These are phyloP conservation scores for Parathielavia hyrcaniae DNA, from an alignment of 495 filamentous ascomycete genomes.

Conservation along the genomic window DNA sequence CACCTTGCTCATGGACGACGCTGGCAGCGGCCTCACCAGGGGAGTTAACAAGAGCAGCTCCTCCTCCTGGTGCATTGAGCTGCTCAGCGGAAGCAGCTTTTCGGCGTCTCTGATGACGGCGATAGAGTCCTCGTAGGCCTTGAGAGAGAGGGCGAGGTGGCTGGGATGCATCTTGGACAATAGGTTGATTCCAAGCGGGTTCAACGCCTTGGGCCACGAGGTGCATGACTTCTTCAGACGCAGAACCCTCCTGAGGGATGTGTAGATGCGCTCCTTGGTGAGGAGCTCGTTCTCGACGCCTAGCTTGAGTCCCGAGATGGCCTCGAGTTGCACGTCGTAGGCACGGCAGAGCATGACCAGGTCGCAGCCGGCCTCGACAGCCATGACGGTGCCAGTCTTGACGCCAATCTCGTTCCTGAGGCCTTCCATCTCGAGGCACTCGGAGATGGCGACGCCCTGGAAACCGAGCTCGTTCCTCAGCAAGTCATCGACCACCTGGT, in stretches of 20 bases:
- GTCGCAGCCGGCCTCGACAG: slow-evolving; percentile 86
- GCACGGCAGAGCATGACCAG: slow-evolving; percentile 77
- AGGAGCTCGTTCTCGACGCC: slow-evolving; percentile 83
- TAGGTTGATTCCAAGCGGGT: slow-evolving; percentile 63
- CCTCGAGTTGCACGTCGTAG: slow-evolving; percentile 79
- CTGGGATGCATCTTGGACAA: slow-evolving; percentile 72
- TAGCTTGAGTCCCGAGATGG: slow-evolving; percentile 74
- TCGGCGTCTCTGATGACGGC: slow-evolving; percentile 80
- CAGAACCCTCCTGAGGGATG: slow-evolving; percentile 68
- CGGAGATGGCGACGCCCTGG: slow-evolving; percentile 83
- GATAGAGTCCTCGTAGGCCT: slow-evolving; percentile 79
- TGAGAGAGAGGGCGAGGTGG: slow-evolving; percentile 70
- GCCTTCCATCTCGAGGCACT: slow-evolving; percentile 93
- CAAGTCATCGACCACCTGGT: slow-evolving; percentile 82
- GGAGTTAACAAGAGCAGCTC: slow-evolving; percentile 79
- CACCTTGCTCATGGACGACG: slow-evolving; percentile 61
- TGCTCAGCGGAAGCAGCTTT: slow-evolving; percentile 68
- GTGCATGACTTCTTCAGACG: slow-evolving; percentile 70
- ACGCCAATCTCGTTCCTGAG: slow-evolving; percentile 86
- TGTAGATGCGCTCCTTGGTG: slow-evolving; percentile 62
- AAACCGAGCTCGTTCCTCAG: slow-evolving; percentile 77
- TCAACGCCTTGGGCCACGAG: slow-evolving; percentile 75
- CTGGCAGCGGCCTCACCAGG: slow-evolving; percentile 76
- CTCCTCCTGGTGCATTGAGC: slow-evolving; percentile 70
- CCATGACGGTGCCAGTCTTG: slow-evolving; percentile 89